Evolutionary conservation across 176 grass and related monocot species (phyloP).

Genomic region (Bromus sterilis): DNA sequence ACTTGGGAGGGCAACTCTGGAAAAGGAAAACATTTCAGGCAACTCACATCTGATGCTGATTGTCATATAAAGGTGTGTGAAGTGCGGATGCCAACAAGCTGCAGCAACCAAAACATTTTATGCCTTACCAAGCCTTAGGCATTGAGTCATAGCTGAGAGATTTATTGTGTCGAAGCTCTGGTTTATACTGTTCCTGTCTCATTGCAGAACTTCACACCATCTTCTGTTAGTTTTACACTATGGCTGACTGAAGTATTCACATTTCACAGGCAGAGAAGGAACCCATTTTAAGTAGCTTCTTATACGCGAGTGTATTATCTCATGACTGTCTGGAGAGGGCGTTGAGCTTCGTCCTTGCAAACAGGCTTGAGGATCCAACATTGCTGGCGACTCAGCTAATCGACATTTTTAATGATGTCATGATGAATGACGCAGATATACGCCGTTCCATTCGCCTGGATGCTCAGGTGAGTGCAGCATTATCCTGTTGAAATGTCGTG

Average conservation of each 20-base stretch:
- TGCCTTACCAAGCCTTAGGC: neutral
- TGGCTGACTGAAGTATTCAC: neutral
- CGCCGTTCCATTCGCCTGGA: slow-evolving; percentile 79
- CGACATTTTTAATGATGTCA: slow-evolving; percentile 92
- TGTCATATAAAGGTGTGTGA: neutral
- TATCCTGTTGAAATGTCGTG: neutral
- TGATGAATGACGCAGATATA: slow-evolving; percentile 80
- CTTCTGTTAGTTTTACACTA: neutral
- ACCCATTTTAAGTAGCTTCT: slow-evolving; percentile 93
- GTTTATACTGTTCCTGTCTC: neutral
- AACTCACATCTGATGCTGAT: neutral
- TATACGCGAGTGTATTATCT: slow-evolving; percentile 87
- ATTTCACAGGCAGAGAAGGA: slow-evolving; percentile 87
- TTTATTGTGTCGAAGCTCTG: neutral
- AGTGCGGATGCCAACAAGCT: neutral
- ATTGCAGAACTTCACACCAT: neutral
- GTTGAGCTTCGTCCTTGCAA: slow-evolving; percentile 83
- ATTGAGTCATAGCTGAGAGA: neutral
- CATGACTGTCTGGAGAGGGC: slow-evolving; percentile 81
- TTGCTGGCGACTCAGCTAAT: slow-evolving; percentile 91
- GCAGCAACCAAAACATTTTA: neutral
- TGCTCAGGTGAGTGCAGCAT: slow-evolving; percentile 61
- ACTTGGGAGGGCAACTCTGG: neutral
- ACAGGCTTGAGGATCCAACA: slow-evolving; percentile 89
- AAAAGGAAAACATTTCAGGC: neutral